A percentile compares a stretch with the other conserved stretches of the same genome.
phyloP scores from a whole-genome alignment of 2,329 filamentous ascomycete genomes.

The Tolypocladium nubicola region DNA sequence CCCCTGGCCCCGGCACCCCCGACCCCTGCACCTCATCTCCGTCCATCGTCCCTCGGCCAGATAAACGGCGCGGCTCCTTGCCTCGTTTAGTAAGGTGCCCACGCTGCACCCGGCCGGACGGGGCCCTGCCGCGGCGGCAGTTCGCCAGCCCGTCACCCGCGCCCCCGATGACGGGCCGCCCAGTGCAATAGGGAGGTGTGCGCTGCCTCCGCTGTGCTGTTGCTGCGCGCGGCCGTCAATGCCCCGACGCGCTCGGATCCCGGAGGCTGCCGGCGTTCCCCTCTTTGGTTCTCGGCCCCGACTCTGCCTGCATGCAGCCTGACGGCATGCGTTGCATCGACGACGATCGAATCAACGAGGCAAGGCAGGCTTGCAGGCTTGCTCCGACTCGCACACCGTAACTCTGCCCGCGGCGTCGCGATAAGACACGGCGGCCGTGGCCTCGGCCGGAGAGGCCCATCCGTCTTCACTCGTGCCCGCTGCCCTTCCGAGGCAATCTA shows the following conservation, averaged over 20 bases:
- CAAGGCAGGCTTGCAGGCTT: too few relatives aligned
- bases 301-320: not conserved
- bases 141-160: not conserved
- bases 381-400: not conserved
- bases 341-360: not conserved
- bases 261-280: not conserved
- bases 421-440: not conserved
- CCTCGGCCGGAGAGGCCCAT: not conserved
- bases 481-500: not conserved
- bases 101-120: not conserved
- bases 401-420: not conserved
- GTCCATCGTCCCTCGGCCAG: not conserved
- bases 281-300: not conserved
- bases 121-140: not conserved
- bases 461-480: not conserved
- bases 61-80: not conserved
- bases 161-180: not conserved
- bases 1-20: not conserved
- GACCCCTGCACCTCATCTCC: not conserved
- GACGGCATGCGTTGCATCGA: not conserved
- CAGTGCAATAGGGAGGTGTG: not conserved
- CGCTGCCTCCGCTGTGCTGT: not conserved
- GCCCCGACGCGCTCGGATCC: not conserved
- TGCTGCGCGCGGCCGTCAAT: not conserved
- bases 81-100: constrained; percentile 2